Evolutionary conservation across 441 rosid genomes (phyloP).

Genomic region (Theobroma grandiflorum): DNA sequence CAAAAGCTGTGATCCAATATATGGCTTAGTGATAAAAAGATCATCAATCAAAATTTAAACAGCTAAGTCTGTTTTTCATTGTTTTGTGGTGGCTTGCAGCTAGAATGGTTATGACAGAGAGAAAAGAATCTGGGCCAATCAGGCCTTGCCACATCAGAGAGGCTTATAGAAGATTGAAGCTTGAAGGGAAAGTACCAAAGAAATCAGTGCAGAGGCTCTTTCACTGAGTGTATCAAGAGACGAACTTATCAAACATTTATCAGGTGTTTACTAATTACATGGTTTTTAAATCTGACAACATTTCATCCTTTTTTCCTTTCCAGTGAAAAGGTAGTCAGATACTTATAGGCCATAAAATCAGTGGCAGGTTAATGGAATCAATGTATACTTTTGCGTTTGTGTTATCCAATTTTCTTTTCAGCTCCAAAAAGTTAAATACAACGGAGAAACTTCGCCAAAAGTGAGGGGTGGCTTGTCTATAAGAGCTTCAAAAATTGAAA

Average conservation of each 20-base stretch:
- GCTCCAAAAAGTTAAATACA: neutral
- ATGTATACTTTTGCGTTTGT: neutral
- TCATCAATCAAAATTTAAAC: neutral
- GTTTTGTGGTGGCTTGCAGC: constrained; percentile 52
- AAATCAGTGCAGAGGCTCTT: constrained; percentile 86
- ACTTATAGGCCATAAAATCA: neutral
- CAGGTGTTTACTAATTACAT: neutral
- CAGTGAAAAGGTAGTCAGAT: neutral
- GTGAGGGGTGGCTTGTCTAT: neutral
- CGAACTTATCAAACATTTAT: neutral
- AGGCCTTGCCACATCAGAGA: constrained; percentile 97
- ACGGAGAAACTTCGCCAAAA: neutral
- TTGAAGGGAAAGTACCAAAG: constrained; percentile 89
- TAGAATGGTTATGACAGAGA: constrained; percentile 84
- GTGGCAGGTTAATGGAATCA: neutral
- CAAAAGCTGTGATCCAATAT: neutral
- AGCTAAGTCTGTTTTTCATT: constrained; percentile 4
- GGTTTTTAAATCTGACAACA: neutral
- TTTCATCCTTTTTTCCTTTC: neutral
- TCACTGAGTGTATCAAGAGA: constrained; percentile 44
- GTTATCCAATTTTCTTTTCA: neutral
- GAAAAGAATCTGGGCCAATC: constrained; percentile 91
- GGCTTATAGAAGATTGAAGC: constrained; percentile 83
- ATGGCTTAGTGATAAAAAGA: neutral
- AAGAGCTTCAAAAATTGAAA: neutral